phyloP scores from a whole-genome alignment of 805 yeast genomes.

The Candida cerambycidarum region DNA sequence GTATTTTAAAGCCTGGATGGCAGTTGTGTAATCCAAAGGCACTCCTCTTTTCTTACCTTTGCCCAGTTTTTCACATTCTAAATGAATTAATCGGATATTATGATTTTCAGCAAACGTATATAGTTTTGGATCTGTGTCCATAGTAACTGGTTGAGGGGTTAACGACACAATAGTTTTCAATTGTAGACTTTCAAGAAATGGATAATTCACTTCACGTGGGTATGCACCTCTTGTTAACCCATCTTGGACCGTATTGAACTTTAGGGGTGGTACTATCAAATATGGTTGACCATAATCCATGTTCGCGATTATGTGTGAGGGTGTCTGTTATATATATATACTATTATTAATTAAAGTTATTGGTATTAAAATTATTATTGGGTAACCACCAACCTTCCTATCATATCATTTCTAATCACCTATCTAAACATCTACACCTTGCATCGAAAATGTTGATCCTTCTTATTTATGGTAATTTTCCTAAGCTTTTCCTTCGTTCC shows the following conservation, averaged over 20 bases:
- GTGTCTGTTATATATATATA: neutral
- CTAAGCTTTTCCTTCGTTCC: too few relatives aligned
- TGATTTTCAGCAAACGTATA: conserved; percentile 52
- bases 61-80: conserved; percentile 65
- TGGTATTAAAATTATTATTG: neutral
- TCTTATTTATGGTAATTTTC: too few relatives aligned
- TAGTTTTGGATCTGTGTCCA: conserved; percentile 50
- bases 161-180: conserved; percentile 74
- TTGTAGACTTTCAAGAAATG: conserved; percentile 63
- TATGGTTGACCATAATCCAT: conserved; percentile 21
- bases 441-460: too few relatives aligned
- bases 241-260: conserved; percentile 71
- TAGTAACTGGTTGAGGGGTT: conserved; percentile 71
- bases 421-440: too few relatives aligned
- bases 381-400: too few relatives aligned
- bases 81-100: conserved; percentile 63
- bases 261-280: conserved; percentile 67
- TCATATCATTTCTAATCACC: conserved; percentile 2
- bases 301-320: neutral
- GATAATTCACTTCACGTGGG: conserved; percentile 72
- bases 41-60: conserved; percentile 83
- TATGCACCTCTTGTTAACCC: conserved; percentile 80
- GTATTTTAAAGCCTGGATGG: conserved; percentile 57
- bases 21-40: conserved; percentile 69
- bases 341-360: neutral